phyloP scores from a whole-genome alignment of 176 grass and related monocot species.

The Carex scoparia region DNA sequence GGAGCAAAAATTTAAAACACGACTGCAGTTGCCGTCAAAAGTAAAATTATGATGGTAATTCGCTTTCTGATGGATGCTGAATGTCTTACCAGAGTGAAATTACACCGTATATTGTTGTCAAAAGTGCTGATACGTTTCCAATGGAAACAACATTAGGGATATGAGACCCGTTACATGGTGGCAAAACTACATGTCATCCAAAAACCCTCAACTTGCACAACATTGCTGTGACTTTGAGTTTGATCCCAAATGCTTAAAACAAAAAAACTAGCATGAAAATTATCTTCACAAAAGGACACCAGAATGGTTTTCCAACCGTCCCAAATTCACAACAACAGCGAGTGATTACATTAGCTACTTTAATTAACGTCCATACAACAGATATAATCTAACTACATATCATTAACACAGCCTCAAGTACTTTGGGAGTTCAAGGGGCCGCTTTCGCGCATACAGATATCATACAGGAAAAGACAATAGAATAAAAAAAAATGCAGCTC shows the following conservation, averaged over 20 bases:
- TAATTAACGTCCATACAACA: slow-evolving; percentile 38
- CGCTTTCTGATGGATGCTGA: no score
- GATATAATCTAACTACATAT: slow-evolving; percentile 7
- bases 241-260: not conserved
- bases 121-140: no score
- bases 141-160: no score
- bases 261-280: not conserved
- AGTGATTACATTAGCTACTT: slow-evolving; percentile 15
- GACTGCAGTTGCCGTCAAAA: no score
- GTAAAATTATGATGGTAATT: no score
- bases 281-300: not conserved
- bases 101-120: no score
- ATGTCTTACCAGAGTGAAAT: no score
- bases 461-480: not conserved
- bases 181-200: no score
- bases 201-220: no score
- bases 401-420: slow-evolving; percentile 18
- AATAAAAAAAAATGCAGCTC: slow-evolving; percentile 40
- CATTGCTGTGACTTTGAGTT: no score
- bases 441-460: slow-evolving; percentile 25
- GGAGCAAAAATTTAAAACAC: no score
- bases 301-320: not conserved
- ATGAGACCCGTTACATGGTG: no score
- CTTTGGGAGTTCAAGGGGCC: slow-evolving; percentile 39
- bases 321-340: not conserved